Percentiles rank a stretch among this genome's conserved stretches.
Evolutionary conservation across 805 yeast species (phyloP).

Genomic region (Sugiyamaella valdiviana): DNA sequence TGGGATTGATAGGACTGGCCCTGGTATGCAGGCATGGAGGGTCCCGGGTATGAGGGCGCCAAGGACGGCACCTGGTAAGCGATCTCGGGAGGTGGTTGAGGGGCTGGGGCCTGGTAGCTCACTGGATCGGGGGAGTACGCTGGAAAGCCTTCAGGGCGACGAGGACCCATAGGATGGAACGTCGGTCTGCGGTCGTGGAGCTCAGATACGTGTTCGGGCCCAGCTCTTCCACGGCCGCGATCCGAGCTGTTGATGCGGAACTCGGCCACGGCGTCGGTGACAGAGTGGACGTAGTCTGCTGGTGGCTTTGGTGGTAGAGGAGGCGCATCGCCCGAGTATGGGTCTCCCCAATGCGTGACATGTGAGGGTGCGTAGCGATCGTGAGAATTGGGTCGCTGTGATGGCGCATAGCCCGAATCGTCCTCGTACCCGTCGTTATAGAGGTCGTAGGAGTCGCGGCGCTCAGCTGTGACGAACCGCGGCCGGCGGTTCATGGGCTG

Average conservation of each 20-base stretch:
- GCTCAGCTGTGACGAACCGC: not conserved
- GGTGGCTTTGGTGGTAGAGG: slow-evolving; percentile 24
- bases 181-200: slow-evolving; percentile 14
- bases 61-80: too few species aligned
- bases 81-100: not conserved
- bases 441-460: too few species aligned
- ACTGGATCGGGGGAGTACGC: not conserved
- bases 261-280: slow-evolving; percentile 16
- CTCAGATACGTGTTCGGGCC: slow-evolving; percentile 4
- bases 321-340: slow-evolving; percentile 9
- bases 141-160: slow-evolving; percentile 7
- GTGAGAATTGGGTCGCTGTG: not conserved
- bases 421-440: too few species aligned
- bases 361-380: not conserved
- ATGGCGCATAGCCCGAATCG: too few species aligned
- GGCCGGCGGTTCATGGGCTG: not conserved
- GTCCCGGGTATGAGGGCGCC: too few species aligned
- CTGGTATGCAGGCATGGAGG: not conserved
- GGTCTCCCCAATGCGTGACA: not conserved
- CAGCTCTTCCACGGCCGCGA: not conserved
- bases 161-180: slow-evolving; percentile 18
- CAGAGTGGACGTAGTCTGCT: slow-evolving; percentile 8
- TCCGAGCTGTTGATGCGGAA: slow-evolving; percentile 6
- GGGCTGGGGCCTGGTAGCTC: not conserved
- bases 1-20: not conserved